Base-by-base conservation (phyloP, 345 rosid species). In the Syzygium grande region DNA sequence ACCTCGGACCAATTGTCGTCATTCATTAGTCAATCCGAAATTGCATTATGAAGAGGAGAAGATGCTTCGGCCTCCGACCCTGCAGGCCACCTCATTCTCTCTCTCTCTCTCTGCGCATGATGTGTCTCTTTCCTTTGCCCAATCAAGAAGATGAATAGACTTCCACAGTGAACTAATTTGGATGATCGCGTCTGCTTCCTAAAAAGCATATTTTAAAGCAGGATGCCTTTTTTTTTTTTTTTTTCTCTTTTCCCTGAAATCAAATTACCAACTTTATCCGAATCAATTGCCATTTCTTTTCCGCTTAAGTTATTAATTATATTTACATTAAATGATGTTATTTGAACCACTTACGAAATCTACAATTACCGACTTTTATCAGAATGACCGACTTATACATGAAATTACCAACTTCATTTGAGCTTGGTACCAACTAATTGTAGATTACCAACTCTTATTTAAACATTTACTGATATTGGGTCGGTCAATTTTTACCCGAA, bases 311-410 rank as follows among this genome's bases (percentile, higher is more conserved):
- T 61, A n/a, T 61, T 5, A n/a, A n/a, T n/a, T 12, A 61, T 61
- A 0, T 61, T 61, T 6, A 16, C 73, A n/a, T 61, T 17, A 61
- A 6, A 13, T n/a, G 73, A 1, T n/a, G 30, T n/a, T 13, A n/a
- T 61, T 5, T 13, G 34, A 61, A 61, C 17, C 34, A 3, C 17
- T n/a, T 0, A n/a, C 0, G 4, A 61, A n/a, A 61, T 61, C 9
- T n/a, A 61, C n/a, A 61, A 61, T 61, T 1, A n/a, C 73, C 4
- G 0, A 5, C 73, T 61, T 13, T 13, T 43, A 6, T 43, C 7
- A 7, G 46, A 61, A 61, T 61, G 0, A 61, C 73, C 4, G 0
- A 5, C 73, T 61, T 13, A 6, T 11, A n/a, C 34, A 1, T 0
- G 0, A 61, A 61, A 61, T 61, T 8, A 17, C 46, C 0, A 1